Conservation (phyloP, 352 stramenopile genomes). For the Aphanomyces invadans region DNA sequence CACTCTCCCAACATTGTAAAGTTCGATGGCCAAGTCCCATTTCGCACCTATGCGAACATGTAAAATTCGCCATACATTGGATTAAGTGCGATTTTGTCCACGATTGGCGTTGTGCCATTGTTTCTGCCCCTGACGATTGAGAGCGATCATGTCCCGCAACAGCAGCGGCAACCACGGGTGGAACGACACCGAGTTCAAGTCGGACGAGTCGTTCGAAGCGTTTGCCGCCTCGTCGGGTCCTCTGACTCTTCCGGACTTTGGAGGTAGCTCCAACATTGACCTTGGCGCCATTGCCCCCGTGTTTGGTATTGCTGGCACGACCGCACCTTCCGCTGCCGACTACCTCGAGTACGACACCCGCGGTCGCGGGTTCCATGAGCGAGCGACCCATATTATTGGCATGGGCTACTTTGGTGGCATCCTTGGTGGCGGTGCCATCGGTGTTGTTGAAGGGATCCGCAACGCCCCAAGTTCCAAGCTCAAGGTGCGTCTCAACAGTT, state of each 20-base stretch:
- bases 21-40: too few species aligned
- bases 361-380: slow-evolving; percentile 77
- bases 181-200: slow-evolving; percentile 25
- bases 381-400: slow-evolving; percentile 69
- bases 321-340: slow-evolving; percentile 57
- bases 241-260: slow-evolving; percentile 22
- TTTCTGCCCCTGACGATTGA: not conserved
- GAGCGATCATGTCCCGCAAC: slow-evolving; percentile 12
- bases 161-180: slow-evolving; percentile 6
- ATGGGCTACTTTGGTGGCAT: slow-evolving; percentile 81
- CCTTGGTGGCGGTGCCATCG: slow-evolving; percentile 60
- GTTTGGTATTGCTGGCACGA: slow-evolving; percentile 72
- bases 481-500: slow-evolving; percentile 82
- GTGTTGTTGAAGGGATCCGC: slow-evolving; percentile 55
- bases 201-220: slow-evolving; percentile 12
- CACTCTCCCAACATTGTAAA: too few species aligned
- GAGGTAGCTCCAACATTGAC: slow-evolving; percentile 39
- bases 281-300: slow-evolving; percentile 75
- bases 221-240: not conserved
- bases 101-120: not conserved
- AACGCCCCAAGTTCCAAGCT: slow-evolving; percentile 78
- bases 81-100: not conserved
- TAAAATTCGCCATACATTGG: not conserved
- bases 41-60: not conserved
- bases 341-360: slow-evolving; percentile 83